A percentile compares a stretch with the other conserved stretches of the same genome.
phyloP scores from a whole-genome alignment of 257 asterid genomes.

The Orobanche coerulescens region DNA sequence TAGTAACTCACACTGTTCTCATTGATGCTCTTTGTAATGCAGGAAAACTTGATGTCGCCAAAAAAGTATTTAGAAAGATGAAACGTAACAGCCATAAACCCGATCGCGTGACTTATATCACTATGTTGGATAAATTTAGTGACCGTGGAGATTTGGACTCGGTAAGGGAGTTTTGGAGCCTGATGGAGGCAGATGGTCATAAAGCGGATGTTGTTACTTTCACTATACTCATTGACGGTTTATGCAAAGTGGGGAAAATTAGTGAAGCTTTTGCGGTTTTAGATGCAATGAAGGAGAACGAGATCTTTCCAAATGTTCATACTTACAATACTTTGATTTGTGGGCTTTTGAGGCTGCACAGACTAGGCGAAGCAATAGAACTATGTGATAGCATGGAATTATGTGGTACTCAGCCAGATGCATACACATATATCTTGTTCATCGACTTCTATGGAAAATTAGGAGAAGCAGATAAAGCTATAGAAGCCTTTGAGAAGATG shows the following conservation, averaged over 20 bases:
- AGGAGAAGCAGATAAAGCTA: constrained; percentile 80
- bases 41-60: constrained; percentile 67
- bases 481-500: constrained; percentile 77
- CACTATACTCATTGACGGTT: constrained; percentile 71
- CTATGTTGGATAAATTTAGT: constrained; percentile 72
- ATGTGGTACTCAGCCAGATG: constrained; percentile 49
- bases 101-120: constrained; percentile 84
- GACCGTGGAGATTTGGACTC: constrained; percentile 69
- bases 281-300: constrained; percentile 58
- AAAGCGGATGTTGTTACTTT: constrained; percentile 73
- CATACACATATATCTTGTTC: constrained; percentile 65
- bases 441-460: constrained; percentile 81
- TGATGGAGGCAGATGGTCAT: constrained; percentile 84
- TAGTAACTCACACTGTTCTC: constrained; percentile 82
- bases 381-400: constrained; percentile 53
- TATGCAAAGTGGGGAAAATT: constrained; percentile 66
- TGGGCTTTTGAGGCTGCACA: constrained; percentile 66
- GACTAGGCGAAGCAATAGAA: constrained; percentile 59
- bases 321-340: constrained; percentile 79
- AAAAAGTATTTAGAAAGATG: constrained; percentile 70
- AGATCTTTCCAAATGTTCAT: constrained; percentile 68
- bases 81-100: constrained; percentile 69
- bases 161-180: constrained; percentile 51
- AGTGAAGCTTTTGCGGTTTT: constrained; percentile 59
- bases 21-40: constrained; percentile 93